Evolutionary conservation across 129 eudicot genomes (phyloP).

Genomic region (Erigeron canadensis): DNA sequence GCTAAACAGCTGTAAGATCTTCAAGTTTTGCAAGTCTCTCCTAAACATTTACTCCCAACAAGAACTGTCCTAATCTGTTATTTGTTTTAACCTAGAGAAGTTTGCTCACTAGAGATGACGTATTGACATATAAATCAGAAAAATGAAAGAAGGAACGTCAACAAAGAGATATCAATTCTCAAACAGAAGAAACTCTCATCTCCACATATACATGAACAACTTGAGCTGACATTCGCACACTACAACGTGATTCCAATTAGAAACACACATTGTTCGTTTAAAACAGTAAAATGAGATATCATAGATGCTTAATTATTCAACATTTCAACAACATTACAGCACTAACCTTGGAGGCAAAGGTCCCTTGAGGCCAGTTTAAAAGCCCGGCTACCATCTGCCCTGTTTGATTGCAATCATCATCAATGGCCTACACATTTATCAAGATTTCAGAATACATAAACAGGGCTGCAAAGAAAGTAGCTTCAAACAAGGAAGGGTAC

Average conservation of each 20-base stretch:
- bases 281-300: background rate
- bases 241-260: background rate
- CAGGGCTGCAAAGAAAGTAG: background rate
- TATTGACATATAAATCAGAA: background rate
- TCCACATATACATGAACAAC: background rate
- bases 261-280: background rate
- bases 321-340: too few species aligned
- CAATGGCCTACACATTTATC: constrained; percentile 63
- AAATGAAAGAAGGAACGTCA: background rate
- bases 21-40: background rate
- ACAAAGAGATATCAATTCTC: background rate
- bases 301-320: background rate
- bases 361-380: constrained; percentile 95
- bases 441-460: background rate
- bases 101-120: background rate
- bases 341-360: constrained; percentile 96
- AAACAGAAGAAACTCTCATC: background rate
- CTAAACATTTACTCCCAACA: background rate
- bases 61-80: background rate
- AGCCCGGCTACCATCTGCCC: constrained; percentile 98
- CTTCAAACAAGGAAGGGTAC: background rate
- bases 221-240: background rate
- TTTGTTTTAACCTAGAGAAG: background rate
- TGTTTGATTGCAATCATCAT: constrained; percentile 95
- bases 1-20: background rate